phyloP scores from a whole-genome alignment of 2,329 filamentous ascomycete genomes.

The Xylaria arbuscula region DNA sequence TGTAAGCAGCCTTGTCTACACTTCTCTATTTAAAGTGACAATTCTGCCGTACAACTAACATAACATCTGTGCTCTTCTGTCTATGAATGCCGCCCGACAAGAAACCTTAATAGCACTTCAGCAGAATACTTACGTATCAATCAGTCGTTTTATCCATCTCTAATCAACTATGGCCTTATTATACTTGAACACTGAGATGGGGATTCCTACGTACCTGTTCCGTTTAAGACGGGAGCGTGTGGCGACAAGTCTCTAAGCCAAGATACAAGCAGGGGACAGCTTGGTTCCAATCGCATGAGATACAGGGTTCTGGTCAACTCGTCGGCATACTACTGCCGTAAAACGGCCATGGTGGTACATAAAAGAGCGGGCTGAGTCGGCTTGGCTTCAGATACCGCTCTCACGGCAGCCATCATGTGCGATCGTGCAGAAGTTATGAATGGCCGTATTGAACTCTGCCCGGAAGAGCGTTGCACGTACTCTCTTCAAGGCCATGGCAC shows the following conservation, averaged over 20 bases:
- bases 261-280: slow-evolving; percentile 11
- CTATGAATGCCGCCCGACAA: slow-evolving; percentile 25
- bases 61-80: slow-evolving; percentile 13
- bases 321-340: neutral
- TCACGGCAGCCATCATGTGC: slow-evolving; percentile 25
- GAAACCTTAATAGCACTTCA: neutral
- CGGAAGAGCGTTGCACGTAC: slow-evolving; percentile 19
- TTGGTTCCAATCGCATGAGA: slow-evolving; percentile 7
- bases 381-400: slow-evolving; percentile 11
- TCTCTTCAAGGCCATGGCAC: slow-evolving; percentile 8
- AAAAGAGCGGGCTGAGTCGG: slow-evolving; percentile 1
- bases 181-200: slow-evolving; percentile 2
- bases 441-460: slow-evolving; percentile 8
- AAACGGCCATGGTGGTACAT: slow-evolving; percentile 7
- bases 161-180: neutral
- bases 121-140: slow-evolving; percentile 15
- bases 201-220: slow-evolving; percentile 22
- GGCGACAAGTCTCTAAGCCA: slow-evolving; percentile 15
- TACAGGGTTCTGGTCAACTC: slow-evolving; percentile 4
- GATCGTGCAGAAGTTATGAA: slow-evolving; percentile 9
- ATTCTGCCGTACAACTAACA: slow-evolving; percentile 28
- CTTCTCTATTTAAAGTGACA: slow-evolving; percentile 7
- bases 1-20: slow-evolving; percentile 16
- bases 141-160: slow-evolving; percentile 4
- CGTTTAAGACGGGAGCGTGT: slow-evolving; percentile 11